A percentile compares a stretch with the other conserved stretches of the same genome.
Conservation (phyloP, 1,284 basidiomycete genomes). For the Farysia itapuensis region DNA sequence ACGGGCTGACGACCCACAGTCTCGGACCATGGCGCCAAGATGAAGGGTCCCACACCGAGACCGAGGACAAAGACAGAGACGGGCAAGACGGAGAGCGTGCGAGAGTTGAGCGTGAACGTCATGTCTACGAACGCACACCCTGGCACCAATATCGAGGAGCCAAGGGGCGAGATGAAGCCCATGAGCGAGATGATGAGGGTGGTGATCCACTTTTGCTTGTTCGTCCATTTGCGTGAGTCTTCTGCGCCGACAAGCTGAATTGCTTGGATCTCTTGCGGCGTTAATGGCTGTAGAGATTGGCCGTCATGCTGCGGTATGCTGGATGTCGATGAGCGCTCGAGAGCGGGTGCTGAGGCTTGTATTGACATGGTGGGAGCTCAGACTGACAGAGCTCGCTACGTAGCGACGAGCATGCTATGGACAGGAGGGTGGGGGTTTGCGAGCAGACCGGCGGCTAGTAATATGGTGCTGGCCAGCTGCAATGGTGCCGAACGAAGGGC, state of each 20-base stretch:
- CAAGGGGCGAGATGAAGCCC: slow-evolving; percentile 54
- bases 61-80: slow-evolving; percentile 47
- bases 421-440: too few species aligned
- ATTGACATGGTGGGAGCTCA: too few species aligned
- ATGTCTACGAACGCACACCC: slow-evolving; percentile 30
- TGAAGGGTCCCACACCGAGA: slow-evolving; percentile 61
- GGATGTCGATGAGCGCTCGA: too few species aligned
- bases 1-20: slow-evolving; percentile 62
- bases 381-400: too few species aligned
- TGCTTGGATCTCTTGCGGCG: slow-evolving; percentile 11
- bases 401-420: too few species aligned
- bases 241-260: slow-evolving; percentile 20
- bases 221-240: slow-evolving; percentile 24
- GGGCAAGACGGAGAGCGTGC: slow-evolving; percentile 36
- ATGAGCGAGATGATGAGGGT: slow-evolving; percentile 49
- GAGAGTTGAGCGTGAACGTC: slow-evolving; percentile 23
- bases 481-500: too few species aligned
- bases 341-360: too few species aligned
- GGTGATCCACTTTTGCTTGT: slow-evolving; percentile 38
- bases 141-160: slow-evolving; percentile 48
- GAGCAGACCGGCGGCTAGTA: too few species aligned
- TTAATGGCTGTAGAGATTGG: slow-evolving; percentile 16
- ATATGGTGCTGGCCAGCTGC: too few species aligned
- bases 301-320: too few species aligned
- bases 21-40: slow-evolving; percentile 63